Percentiles rank a stretch among this genome's conserved stretches.
These are phyloP conservation scores for Thinopyrum elongatum DNA, from an alignment of 176 grass and related monocot species.

Conservation along the genomic window DNA sequence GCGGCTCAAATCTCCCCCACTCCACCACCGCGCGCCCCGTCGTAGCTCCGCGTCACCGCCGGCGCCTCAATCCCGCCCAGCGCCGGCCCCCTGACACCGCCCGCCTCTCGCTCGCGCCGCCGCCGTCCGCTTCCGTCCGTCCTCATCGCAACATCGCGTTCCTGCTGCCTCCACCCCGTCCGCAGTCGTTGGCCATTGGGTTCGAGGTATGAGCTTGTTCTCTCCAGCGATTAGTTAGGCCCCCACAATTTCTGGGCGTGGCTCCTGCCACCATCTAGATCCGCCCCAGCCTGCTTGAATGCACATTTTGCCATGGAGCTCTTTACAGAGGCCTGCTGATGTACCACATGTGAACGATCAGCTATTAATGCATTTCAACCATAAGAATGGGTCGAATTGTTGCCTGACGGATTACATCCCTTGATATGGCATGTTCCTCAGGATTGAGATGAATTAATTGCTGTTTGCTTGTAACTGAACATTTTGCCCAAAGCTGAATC, in stretches of 20 bases:
- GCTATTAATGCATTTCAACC: background rate
- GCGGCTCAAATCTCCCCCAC: background rate
- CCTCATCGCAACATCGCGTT: background rate
- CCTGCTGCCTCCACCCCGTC: background rate
- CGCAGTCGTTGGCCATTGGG: background rate
- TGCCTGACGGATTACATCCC: background rate
- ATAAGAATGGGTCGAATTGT: background rate
- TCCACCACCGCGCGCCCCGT: background rate
- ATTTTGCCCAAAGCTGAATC: background rate
- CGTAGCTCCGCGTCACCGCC: background rate
- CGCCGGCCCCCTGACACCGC: background rate
- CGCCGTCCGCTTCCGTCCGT: background rate
- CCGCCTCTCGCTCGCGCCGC: background rate
- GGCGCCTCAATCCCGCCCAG: background rate
- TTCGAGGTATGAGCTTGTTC: constrained; percentile 6
- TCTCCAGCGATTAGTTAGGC: background rate
- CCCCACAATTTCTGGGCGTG: background rate
- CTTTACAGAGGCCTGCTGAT: background rate
- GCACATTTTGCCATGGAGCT: background rate
- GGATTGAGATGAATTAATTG: background rate
- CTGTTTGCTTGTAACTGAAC: background rate
- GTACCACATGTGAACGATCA: background rate
- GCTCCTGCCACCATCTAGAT: background rate
- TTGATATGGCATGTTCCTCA: background rate
- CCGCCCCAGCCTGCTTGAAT: background rate